Conservation (phyloP, 2,329 filamentous ascomycete species). For the Chaetomium globosum region DNA sequence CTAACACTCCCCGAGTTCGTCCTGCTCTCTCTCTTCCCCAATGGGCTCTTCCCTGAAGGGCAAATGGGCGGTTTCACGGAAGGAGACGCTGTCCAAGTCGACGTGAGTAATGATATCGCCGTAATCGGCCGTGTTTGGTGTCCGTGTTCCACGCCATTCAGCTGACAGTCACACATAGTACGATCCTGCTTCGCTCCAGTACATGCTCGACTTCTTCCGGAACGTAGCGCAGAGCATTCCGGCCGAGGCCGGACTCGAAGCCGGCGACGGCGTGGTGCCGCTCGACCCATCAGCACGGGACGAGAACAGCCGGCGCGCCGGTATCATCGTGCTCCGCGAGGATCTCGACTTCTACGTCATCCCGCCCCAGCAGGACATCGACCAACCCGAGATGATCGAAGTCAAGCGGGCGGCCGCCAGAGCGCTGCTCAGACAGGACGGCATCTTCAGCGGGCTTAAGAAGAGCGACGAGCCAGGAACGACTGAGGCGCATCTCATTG, state of each 20-base stretch:
- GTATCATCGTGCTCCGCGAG: conserved; percentile 94
- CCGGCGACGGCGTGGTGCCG: conserved; percentile 61
- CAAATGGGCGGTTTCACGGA: conserved; percentile 93
- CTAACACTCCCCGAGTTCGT: conserved; percentile 97
- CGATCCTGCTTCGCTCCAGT: conserved; percentile 92
- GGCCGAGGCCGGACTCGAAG: conserved; percentile 64
- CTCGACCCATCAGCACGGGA: conserved; percentile 71
- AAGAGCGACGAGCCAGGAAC: conserved; percentile 95
- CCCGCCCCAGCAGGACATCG: conserved; percentile 80
- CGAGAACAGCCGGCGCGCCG: conserved; percentile 87
- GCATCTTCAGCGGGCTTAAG: conserved; percentile 93
- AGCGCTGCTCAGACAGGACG: conserved; percentile 83
- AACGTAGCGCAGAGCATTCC: conserved; percentile 96
- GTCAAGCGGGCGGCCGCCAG: conserved; percentile 90
- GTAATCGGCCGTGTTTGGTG: neutral
- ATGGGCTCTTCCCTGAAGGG: conserved; percentile 95
- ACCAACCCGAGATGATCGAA: conserved; percentile 87
- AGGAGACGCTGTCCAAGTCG: conserved; percentile 92
- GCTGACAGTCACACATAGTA: conserved; percentile 63
- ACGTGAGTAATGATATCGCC: conserved; percentile 59
- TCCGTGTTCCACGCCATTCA: neutral
- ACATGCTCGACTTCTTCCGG: conserved; percentile 99
- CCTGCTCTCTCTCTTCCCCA: conserved; percentile 93
- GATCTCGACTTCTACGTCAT: conserved; percentile 98
- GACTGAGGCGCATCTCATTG: conserved; percentile 96